Conservation (phyloP, 352 stramenopile genomes). For the Phytophthora hybrid region DNA sequence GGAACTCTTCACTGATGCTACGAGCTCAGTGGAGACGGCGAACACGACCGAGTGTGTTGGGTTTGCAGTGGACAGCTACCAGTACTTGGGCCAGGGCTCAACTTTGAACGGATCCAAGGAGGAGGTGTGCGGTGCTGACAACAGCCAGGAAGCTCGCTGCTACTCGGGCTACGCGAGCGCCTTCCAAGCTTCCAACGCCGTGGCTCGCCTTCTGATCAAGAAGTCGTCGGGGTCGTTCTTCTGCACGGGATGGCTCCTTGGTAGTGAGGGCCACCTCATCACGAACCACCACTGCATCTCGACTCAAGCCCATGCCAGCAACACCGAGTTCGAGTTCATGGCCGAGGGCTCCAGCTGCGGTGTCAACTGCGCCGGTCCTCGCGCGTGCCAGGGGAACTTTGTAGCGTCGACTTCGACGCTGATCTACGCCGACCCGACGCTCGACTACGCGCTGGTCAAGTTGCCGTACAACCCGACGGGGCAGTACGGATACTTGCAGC, state of each 20-base stretch:
- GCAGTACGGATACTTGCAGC: slow-evolving; percentile 64
- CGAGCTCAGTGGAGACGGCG: slow-evolving; percentile 16
- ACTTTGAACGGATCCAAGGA: slow-evolving; percentile 48
- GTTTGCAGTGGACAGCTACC: slow-evolving; percentile 63
- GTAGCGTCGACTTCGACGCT: slow-evolving; percentile 42
- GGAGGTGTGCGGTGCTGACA: slow-evolving; percentile 67
- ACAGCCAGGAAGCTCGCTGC: slow-evolving; percentile 71
- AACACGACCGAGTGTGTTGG: slow-evolving; percentile 48
- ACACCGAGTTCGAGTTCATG: slow-evolving; percentile 77
- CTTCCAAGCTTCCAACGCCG: slow-evolving; percentile 44
- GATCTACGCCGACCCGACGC: slow-evolving; percentile 40
- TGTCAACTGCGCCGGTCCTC: slow-evolving; percentile 39
- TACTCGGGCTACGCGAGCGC: slow-evolving; percentile 31
- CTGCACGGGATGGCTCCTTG: slow-evolving; percentile 80
- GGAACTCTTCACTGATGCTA: slow-evolving; percentile 55
- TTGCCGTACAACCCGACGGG: slow-evolving; percentile 57
- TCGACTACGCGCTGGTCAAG: slow-evolving; percentile 82
- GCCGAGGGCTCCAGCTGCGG: slow-evolving; percentile 53
- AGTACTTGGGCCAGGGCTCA: slow-evolving; percentile 42
- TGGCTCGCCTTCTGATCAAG: slow-evolving; percentile 73
- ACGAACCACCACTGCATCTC: slow-evolving; percentile 88
- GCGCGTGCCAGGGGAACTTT: slow-evolving; percentile 51
- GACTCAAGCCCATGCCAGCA: slow-evolving; percentile 49
- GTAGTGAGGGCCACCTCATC: slow-evolving; percentile 78
- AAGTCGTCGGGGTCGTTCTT: slow-evolving; percentile 63